phyloP scores from a whole-genome alignment of 2,329 filamentous ascomycete species.

The Claviceps maximensis region DNA sequence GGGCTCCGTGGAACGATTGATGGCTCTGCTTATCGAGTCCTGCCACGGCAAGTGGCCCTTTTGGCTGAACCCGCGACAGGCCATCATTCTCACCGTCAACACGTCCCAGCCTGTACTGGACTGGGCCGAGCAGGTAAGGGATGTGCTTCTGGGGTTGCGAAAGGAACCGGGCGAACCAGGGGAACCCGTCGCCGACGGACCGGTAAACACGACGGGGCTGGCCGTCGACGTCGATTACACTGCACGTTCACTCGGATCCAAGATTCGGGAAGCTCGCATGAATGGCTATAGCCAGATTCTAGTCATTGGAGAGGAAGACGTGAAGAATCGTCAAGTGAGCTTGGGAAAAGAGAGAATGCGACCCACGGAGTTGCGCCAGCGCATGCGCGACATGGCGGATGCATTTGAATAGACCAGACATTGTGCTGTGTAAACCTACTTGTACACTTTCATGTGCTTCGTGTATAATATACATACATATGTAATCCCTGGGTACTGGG shows the following conservation, averaged over 20 bases:
- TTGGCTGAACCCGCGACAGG: conserved; percentile 74
- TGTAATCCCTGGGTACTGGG: no score
- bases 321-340: conserved; percentile 42
- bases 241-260: conserved; percentile 48
- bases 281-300: conserved; percentile 64
- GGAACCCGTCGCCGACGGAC: conserved; percentile 25
- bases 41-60: conserved; percentile 74
- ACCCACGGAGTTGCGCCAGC: conserved; percentile 29
- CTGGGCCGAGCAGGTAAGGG: conserved; percentile 33
- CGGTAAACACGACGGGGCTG: conserved; percentile 45
- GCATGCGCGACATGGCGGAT: conserved; percentile 32
- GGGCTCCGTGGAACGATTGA: conserved; percentile 71
- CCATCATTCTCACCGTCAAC: conserved; percentile 61
- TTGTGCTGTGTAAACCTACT: neutral
- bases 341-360: conserved; percentile 27
- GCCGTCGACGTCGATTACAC: conserved; percentile 59
- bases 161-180: conserved; percentile 17
- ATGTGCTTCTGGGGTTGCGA: conserved; percentile 36
- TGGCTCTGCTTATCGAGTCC: conserved; percentile 75
- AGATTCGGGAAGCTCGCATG: conserved; percentile 56
- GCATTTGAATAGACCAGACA: conserved; percentile 29
- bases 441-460: no score
- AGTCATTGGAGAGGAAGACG: conserved; percentile 55
- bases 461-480: no score
- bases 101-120: conserved; percentile 39